phyloP scores from a whole-genome alignment of 2,329 filamentous ascomycete species.

The Alternaria hordeiaustralica region DNA sequence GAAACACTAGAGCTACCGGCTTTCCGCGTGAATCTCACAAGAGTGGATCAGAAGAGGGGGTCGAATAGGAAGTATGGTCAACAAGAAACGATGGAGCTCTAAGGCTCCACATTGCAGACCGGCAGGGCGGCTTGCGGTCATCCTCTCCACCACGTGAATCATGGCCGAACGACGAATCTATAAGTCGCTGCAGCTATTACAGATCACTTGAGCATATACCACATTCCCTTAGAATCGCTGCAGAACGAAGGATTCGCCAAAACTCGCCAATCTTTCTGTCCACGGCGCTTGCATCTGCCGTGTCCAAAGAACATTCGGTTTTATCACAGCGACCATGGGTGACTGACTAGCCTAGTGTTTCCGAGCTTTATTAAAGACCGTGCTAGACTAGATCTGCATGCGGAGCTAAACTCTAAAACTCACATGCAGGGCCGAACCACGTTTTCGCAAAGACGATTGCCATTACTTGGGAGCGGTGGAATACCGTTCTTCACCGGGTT shows the following conservation, averaged over 20 bases:
- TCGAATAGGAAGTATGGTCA: background rate
- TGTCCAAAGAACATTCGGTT: background rate
- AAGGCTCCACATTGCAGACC: background rate
- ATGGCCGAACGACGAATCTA: background rate
- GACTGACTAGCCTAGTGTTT: background rate
- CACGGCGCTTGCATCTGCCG: background rate
- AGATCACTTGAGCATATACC: background rate
- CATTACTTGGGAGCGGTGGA: background rate
- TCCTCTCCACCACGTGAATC: background rate
- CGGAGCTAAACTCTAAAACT: background rate
- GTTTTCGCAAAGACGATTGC: background rate
- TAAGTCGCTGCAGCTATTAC: background rate
- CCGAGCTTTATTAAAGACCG: background rate
- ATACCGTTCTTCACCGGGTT: background rate
- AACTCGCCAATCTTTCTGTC: background rate
- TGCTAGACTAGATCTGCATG: background rate
- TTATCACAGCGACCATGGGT: background rate
- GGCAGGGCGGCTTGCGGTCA: background rate
- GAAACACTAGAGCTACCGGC: conserved; percentile 41
- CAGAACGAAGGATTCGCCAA: background rate
- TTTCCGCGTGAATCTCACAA: conserved; percentile 39
- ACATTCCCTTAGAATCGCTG: background rate
- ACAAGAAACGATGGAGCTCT: conserved; percentile 17
- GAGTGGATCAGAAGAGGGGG: background rate
- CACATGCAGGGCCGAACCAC: background rate